Base-by-base conservation (phyloP, 352 stramenopile genomes). In the Pythium scleroteichum region DNA sequence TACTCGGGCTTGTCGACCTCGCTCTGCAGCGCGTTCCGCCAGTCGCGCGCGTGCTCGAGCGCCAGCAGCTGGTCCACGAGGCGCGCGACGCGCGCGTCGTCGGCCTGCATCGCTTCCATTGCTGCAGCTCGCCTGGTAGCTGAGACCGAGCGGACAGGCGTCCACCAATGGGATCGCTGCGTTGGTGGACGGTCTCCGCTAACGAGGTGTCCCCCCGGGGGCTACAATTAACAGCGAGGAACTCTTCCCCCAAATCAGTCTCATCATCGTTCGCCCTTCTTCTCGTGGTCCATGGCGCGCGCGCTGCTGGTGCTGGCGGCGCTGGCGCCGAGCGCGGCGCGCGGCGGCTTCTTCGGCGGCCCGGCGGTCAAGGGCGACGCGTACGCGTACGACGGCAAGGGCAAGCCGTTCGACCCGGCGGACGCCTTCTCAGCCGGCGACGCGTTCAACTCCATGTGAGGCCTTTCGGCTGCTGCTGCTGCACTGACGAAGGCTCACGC, bases 371-470 rank as follows among this genome's bases (percentile, higher is more conserved):
- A 76, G n/a, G 79, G 72, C 38, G 70, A 82, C 39, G 48, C 54
- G 42, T 85, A 85, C 63, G 75, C 66, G 51, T 89, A 76, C 69
- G 72, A 76, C 38, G 79, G 79, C 35, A 69, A 87, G 35, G 78
- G 76, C 33, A 72, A 77, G 23, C 56, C 41, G n/a, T 83, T 83
- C n/a, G 50, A 62, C 26, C 67, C 75, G 13, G 69, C 62, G 35
- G 72, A 70, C 41, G 58, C 73, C 22, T 89, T 89, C 72, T 49
- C 68, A 23, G 56, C 50, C 14, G 76, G 58, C 62, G 76, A 88
- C 63, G 62, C 61, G 26, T 87, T 74, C 66, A 82, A 69, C 19
- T 66, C 76, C 44, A 73, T 87, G 79, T 87, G 47, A n/a, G n/a
- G n/a, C n/a, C n/a, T n/a, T n/a, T n/a, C n/a, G n/a, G n/a, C n/a